phyloP scores from a whole-genome alignment of 352 stramenopile genomes.

The Phytophthora colocasiae region DNA sequence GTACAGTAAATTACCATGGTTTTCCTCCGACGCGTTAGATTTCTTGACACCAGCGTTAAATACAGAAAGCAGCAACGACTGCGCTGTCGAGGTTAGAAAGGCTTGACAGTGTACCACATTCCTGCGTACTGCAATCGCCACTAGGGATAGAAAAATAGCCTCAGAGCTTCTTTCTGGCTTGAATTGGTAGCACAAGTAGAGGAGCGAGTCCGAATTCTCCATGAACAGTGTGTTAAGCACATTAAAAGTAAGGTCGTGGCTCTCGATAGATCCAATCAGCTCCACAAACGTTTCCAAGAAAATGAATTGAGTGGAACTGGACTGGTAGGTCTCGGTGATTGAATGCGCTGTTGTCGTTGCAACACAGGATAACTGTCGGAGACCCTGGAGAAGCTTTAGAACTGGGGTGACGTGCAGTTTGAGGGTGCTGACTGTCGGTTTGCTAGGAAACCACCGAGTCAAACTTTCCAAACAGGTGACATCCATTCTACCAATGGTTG shows the following conservation, averaged over 20 bases:
- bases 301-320: neutral
- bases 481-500: conserved; percentile 19
- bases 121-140: conserved; percentile 15
- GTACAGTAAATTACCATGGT: neutral
- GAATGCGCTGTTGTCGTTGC: too few relatives aligned
- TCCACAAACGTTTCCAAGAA: conserved; percentile 28
- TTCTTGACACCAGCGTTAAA: conserved; percentile 24
- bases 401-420: conserved; percentile 9
- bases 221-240: conserved; percentile 29
- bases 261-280: conserved; percentile 21
- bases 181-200: conserved; percentile 29
- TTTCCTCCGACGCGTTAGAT: conserved; percentile 11
- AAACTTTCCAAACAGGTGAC: conserved; percentile 19
- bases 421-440: conserved; percentile 12
- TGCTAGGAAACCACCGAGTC: conserved; percentile 24
- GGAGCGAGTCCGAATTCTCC: conserved; percentile 19
- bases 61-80: conserved; percentile 15
- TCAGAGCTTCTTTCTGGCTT: conserved; percentile 2
- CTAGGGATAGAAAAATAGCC: conserved; percentile 25
- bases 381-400: conserved; percentile 8
- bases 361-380: conserved; percentile 20
- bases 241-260: conserved; percentile 11
- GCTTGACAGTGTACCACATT: conserved; percentile 22
- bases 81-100: conserved; percentile 8
- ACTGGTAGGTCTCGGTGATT: neutral